phyloP scores from a whole-genome alignment of 192 early-diverging fungal genomes.

The Phycomyces blakesleeanus region DNA sequence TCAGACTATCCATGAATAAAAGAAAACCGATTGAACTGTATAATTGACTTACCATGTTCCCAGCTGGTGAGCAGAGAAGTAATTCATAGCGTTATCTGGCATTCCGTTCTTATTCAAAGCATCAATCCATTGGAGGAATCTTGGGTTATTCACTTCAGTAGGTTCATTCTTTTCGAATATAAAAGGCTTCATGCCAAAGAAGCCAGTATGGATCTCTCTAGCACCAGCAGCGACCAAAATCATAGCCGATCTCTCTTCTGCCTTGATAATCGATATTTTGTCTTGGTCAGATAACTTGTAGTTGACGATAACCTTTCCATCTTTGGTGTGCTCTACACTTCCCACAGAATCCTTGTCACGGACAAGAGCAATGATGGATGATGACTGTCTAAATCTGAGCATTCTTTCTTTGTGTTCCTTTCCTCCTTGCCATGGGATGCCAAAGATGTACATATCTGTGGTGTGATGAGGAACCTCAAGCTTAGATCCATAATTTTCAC shows the following conservation, averaged over 20 bases:
- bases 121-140: constrained; percentile 29
- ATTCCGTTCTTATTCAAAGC: constrained; percentile 31
- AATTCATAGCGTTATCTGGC: constrained; percentile 23
- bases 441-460: constrained; percentile 49
- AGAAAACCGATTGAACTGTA: too few relatives aligned
- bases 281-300: constrained; percentile 57
- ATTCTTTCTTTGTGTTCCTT: constrained; percentile 51
- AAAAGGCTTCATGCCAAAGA: constrained; percentile 44
- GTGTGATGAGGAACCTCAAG: constrained; percentile 53
- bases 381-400: constrained; percentile 43
- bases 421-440: constrained; percentile 48
- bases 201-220: constrained; percentile 48
- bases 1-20: too few relatives aligned
- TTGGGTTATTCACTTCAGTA: constrained; percentile 24
- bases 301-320: constrained; percentile 41
- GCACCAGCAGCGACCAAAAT: constrained; percentile 68
- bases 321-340: constrained; percentile 37
- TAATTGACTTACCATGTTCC: constrained; percentile 43
- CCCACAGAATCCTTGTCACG: constrained; percentile 61
- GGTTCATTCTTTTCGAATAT: constrained; percentile 27
- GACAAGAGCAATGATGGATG: constrained; percentile 49
- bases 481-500: constrained; percentile 61
- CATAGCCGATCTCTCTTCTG: constrained; percentile 39
- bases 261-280: constrained; percentile 38
- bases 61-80: constrained; percentile 69